phyloP scores from a whole-genome alignment of 768 basidiomycete species.

The Rhodotorula kratochvilovae region DNA sequence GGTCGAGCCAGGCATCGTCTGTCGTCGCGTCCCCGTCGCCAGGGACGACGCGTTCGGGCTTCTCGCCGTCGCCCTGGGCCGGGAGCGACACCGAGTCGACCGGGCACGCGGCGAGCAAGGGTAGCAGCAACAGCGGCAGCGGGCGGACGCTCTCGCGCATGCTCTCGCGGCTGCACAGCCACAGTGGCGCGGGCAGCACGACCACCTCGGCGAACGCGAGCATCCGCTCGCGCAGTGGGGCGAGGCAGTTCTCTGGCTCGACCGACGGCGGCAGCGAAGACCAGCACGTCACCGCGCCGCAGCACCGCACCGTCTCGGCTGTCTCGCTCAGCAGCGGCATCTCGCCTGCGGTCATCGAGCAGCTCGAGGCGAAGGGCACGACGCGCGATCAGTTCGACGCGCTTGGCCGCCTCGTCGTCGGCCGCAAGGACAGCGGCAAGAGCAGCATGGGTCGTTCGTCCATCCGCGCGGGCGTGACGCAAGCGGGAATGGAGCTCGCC shows the following conservation, averaged over 20 bases:
- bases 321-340: constrained; percentile 1
- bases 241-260: not conserved
- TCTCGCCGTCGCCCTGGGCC: constrained; percentile 1
- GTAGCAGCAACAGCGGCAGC: not conserved
- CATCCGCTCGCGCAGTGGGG: not conserved
- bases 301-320: not conserved
- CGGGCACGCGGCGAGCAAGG: not conserved
- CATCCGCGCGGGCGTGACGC: not conserved
- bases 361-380: constrained; percentile 16
- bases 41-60: not conserved
- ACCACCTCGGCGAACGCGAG: not conserved
- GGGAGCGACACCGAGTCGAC: constrained; percentile 12
- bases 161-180: constrained; percentile 20
- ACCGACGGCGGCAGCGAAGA: not conserved
- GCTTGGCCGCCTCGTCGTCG: constrained; percentile 14
- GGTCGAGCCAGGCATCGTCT: not conserved
- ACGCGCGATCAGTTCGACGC: constrained; percentile 24
- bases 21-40: constrained; percentile 2
- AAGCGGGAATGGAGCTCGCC: constrained; percentile 9
- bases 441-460: not conserved
- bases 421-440: not conserved
- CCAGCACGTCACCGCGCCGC: not conserved
- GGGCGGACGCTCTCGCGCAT: constrained; percentile 23
- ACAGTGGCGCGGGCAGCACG: not conserved
- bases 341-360: constrained; percentile 10